Base-by-base conservation (phyloP, 2,329 filamentous ascomycete species). In the Scolecobasidium constrictum region DNA sequence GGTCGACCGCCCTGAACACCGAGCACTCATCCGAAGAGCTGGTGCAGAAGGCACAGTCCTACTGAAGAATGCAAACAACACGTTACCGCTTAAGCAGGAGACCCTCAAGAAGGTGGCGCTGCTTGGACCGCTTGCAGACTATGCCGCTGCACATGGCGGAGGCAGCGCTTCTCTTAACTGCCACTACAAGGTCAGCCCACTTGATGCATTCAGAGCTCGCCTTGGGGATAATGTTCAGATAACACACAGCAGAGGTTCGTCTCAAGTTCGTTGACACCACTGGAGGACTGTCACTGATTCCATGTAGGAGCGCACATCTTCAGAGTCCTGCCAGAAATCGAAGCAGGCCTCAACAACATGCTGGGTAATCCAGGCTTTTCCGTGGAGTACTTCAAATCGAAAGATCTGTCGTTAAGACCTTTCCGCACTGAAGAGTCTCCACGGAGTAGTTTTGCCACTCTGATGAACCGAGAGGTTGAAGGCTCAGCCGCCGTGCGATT, bases 41-140 rank as follows among this genome's bases (percentile, higher is more conserved):
- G 81, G 79, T 15, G 73, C 77, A 4, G 81, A 86, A 54, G 77
- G 77, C 3, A 77, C 85, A 6, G 81, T 86, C 2, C 66, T 88
- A 11, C 63, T 87, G 38, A 86, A 86, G 62, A 88, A 88, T 49
- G 72, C 83, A 11, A 70, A 72, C 31, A 65, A 65, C 12, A 56
- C 79, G 0, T 65, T 88, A 1, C 83, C 83, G 1, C 31, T 42
- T 19, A 9, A 22, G 5, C 2, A 17, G 5, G 11, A 22, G n/a
- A 9, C 37, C 6, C 58, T 82, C 3, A 71, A 71, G 26, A 83
- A 81, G 54, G 59, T 71, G 11, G 65, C 71, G 9, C 62, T 75
- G n/a, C 73, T 77, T 45, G 73, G 72, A 3, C 71, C 71, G 12
- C 74, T 75, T 45, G 63, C 72, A 9, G 70, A 67, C 38, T 58